A percentile compares a stretch with the other conserved stretches of the same genome.
phyloP scores from a whole-genome alignment of 2,329 filamentous ascomycete genomes.

The Cladosporium halotolerans region DNA sequence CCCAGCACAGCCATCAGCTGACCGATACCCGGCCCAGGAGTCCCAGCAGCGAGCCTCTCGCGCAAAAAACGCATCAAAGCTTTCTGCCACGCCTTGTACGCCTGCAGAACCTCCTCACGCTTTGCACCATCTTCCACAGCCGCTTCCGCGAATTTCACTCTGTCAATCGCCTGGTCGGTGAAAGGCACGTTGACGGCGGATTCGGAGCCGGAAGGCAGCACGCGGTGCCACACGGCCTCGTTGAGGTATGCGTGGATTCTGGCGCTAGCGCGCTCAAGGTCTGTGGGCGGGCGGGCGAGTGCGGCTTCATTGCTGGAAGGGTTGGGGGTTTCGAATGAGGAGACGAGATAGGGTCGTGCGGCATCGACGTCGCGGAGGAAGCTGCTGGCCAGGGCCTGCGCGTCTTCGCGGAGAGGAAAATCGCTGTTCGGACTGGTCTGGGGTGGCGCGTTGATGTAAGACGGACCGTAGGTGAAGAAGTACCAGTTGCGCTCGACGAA shows the following conservation, averaged over 20 bases:
- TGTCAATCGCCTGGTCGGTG: slow-evolving; percentile 13
- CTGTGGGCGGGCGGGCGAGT: slow-evolving; percentile 3
- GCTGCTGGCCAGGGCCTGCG: neutral
- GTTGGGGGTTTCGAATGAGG: neutral
- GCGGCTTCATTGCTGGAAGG: neutral
- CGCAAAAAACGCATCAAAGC: slow-evolving; percentile 51
- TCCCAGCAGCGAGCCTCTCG: slow-evolving; percentile 49
- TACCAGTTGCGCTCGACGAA: slow-evolving; percentile 53
- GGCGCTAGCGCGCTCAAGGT: slow-evolving; percentile 7
- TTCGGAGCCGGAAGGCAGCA: neutral
- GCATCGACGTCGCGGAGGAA: slow-evolving; percentile 2
- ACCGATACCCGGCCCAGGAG: slow-evolving; percentile 48
- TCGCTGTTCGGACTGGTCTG: slow-evolving; percentile 5
- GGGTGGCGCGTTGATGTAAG: slow-evolving; percentile 10
- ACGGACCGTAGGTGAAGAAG: slow-evolving; percentile 44
- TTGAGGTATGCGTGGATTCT: slow-evolving; percentile 10
- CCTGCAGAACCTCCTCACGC: slow-evolving; percentile 12
- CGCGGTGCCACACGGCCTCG: slow-evolving; percentile 5
- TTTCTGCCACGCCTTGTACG: slow-evolving; percentile 25
- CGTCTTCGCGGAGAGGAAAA: slow-evolving; percentile 11
- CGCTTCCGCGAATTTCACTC: neutral
- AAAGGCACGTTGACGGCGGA: slow-evolving; percentile 10
- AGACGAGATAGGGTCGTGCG: neutral
- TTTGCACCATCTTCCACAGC: slow-evolving; percentile 9
- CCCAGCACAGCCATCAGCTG: slow-evolving; percentile 52